Evolutionary conservation across 2,329 filamentous ascomycete genomes (phyloP).

Genomic region (Xylaria sp.): DNA sequence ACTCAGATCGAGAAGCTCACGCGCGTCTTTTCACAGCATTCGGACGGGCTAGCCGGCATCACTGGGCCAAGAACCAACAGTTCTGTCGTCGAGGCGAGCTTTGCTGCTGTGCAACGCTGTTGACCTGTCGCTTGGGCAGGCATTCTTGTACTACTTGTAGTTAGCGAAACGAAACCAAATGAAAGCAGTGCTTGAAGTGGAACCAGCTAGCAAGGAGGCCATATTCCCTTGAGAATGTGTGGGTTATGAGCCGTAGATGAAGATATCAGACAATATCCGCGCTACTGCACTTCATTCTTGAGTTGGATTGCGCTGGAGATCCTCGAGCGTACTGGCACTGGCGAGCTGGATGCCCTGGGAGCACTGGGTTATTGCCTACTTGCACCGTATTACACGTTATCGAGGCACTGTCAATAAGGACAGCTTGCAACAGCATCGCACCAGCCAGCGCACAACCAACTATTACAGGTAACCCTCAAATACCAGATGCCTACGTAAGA

Average conservation of each 20-base stretch:
- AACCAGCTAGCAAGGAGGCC: conserved; percentile 28
- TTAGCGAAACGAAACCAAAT: conserved; percentile 12
- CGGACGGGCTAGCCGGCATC: conserved; percentile 31
- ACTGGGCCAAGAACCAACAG: conserved; percentile 37
- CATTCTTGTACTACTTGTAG: conserved; percentile 30
- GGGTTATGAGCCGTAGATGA: conserved; percentile 27
- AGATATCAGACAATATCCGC: conserved; percentile 42
- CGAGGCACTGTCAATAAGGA: neutral
- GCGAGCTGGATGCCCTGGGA: conserved; percentile 10
- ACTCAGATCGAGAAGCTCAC: neutral
- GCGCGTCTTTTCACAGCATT: conserved; percentile 17
- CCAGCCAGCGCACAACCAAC: conserved; percentile 24
- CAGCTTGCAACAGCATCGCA: conserved; percentile 24
- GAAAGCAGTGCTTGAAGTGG: conserved; percentile 17
- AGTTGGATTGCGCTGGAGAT: conserved; percentile 3
- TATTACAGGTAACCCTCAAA: conserved; percentile 3
- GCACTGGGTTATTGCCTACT: neutral
- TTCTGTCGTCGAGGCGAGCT: conserved; percentile 43
- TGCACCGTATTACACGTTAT: neutral
- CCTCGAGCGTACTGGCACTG: neutral
- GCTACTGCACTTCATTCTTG: conserved; percentile 22
- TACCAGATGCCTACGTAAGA: conserved; percentile 9
- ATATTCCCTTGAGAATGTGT: conserved; percentile 38
- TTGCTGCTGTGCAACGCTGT: conserved; percentile 42
- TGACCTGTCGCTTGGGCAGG: conserved; percentile 25